phyloP scores from a whole-genome alignment of 2,329 filamentous ascomycete species.

The Colletotrichum paranaense region DNA sequence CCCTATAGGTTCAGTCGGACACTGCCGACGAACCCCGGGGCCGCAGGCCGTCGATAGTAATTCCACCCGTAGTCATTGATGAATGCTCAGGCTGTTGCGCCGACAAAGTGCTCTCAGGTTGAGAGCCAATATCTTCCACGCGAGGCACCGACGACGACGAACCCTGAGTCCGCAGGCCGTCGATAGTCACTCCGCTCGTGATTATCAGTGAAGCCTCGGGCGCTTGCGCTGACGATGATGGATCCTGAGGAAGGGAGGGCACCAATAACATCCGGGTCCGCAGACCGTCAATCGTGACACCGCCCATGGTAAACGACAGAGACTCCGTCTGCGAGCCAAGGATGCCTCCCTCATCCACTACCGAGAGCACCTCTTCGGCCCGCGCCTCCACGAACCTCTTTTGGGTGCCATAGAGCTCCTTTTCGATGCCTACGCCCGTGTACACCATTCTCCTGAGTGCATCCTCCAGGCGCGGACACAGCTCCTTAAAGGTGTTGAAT shows the following conservation, averaged over 20 bases:
- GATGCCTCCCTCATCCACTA: too few relatives aligned
- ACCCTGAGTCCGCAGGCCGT: too few relatives aligned
- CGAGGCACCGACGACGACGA: background rate
- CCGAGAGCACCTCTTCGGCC: too few relatives aligned
- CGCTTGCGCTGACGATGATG: too few relatives aligned
- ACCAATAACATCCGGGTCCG: too few relatives aligned
- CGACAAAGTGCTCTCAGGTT: background rate
- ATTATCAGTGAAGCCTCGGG: too few relatives aligned
- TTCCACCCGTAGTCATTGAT: background rate
- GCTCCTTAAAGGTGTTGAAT: slow-evolving; percentile 50
- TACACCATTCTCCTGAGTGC: slow-evolving; percentile 46
- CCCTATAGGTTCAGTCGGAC: background rate
- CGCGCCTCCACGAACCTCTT: background rate
- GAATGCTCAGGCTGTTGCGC: background rate
- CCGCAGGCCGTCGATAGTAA: background rate
- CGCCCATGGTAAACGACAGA: too few relatives aligned
- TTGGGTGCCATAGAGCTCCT: slow-evolving; percentile 34
- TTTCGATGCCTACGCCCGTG: slow-evolving; percentile 39
- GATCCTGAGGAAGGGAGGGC: too few relatives aligned
- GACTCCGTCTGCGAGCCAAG: too few relatives aligned
- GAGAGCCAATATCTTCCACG: background rate
- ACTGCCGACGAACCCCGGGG: background rate
- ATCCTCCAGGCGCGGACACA: slow-evolving; percentile 53
- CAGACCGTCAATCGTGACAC: too few relatives aligned
- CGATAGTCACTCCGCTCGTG: too few relatives aligned